Evolutionary conservation across 1,139 yeast genomes (phyloP), one percentile per base, ranked within the genome.

Genomic region (Arxiozyma slooffiae): DNA sequence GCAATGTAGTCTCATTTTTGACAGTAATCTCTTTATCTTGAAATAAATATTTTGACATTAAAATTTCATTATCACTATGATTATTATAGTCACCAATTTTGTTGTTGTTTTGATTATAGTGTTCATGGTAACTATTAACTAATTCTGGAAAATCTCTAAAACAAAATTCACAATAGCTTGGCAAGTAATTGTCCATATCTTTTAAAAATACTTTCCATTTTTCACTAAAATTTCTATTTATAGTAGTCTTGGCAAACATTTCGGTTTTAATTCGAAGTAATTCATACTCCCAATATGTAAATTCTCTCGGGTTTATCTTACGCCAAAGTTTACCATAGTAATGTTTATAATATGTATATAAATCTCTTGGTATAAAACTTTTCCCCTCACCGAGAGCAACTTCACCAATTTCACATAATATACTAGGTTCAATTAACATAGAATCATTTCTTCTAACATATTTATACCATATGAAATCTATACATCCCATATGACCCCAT

Each of bases 121-220:
- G 38, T 11, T n/a, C 38, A 14, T 41, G 34, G 60, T 20, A 48
- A 14, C 62, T 52, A 17, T 48, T 41, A 1, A 59, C 50, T 40
- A 65, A 45, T 26, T 57, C 36, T 9, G 67, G 63, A 48, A 60
- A 65, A 48, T 64, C 67, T 41, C 62, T 54, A n/a, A 59, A 60
- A 14, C 57, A 47, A n/a, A 56, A 53, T 6, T 38, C 48, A 7
- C 47, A 41, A 7, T 38, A 44, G 2, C 47, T 37, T 3, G 58
- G 57, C 5, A 57, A 55, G 1, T 24, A 38, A 36, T 58, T 52
- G 41, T 65, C 68, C 48, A 65, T 52, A 37, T 61, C 65, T 47
- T 59, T 55, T n/a, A 64, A 22, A 44, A 60, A 62, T 5, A 61
- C 62, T 47, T 61, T 62, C 69, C 69, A 65, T 47, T 62, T 63